These are phyloP conservation scores for Paramyrothecium roridum DNA, from an alignment of 2,329 filamentous ascomycete genomes.

Conservation along the genomic window DNA sequence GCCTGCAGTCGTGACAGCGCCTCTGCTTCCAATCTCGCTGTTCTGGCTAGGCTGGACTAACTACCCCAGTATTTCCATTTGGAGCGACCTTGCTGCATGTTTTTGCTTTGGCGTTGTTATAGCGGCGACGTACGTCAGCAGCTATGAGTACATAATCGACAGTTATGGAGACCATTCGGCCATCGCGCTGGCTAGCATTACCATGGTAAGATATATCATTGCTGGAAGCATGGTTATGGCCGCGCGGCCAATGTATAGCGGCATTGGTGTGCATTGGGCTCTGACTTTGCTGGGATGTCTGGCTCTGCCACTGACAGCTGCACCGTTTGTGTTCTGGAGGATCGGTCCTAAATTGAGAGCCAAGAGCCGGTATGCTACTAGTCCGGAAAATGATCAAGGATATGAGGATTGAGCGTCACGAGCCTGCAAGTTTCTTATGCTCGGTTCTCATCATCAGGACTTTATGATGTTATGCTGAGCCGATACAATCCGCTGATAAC, in stretches of 20 bases:
- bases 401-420: neutral
- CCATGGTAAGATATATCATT: constrained; percentile 25
- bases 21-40: constrained; percentile 45
- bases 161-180: constrained; percentile 50
- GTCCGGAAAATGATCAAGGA: neutral
- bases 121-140: constrained; percentile 45
- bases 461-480: no score
- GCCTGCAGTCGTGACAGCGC: constrained; percentile 47
- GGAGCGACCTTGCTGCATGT: constrained; percentile 47
- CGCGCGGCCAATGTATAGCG: constrained; percentile 32
- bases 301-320: constrained; percentile 23
- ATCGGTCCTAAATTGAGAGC: constrained; percentile 15
- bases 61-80: constrained; percentile 37
- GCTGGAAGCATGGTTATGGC: constrained; percentile 38
- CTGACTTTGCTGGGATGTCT: constrained; percentile 35
- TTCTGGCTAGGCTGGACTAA: constrained; percentile 60
- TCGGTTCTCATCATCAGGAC: no score
- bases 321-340: constrained; percentile 30
- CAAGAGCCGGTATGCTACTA: constrained; percentile 5
- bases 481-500: no score
- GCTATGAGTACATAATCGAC: constrained; percentile 57
- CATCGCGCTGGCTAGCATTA: constrained; percentile 26
- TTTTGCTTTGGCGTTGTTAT: constrained; percentile 49
- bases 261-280: constrained; percentile 37
- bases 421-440: no score